These are phyloP conservation scores for Lathyrus aphaca DNA, from an alignment of 306 rosid species.

Conservation along the genomic window DNA sequence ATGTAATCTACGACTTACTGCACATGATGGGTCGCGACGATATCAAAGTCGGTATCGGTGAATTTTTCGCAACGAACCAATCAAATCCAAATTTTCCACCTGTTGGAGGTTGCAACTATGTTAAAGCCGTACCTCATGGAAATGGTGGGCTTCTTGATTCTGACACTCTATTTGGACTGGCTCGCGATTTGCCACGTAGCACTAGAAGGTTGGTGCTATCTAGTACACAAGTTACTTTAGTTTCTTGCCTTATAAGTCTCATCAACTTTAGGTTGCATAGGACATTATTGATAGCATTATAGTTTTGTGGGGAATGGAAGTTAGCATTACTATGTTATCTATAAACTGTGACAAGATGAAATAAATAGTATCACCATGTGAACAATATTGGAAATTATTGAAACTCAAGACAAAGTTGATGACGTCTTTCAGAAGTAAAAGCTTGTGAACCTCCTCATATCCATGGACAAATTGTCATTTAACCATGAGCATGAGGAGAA, in stretches of 20 bases:
- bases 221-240: neutral
- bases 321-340: neutral
- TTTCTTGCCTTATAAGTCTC: conserved; percentile 10
- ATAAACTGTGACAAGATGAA: neutral
- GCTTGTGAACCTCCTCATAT: neutral
- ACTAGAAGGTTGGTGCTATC: conserved; percentile 68
- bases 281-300: conserved; percentile 24
- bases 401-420: too few species aligned
- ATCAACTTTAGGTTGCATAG: neutral
- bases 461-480: neutral
- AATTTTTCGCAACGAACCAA: conserved; percentile 67
- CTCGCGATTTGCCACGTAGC: conserved; percentile 77
- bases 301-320: conserved; percentile 16
- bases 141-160: conserved; percentile 86
- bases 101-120: conserved; percentile 73
- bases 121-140: conserved; percentile 80
- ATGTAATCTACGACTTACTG: conserved; percentile 71
- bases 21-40: conserved; percentile 99
- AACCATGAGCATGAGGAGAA: neutral
- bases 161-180: conserved; percentile 87
- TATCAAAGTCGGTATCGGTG: conserved; percentile 82
- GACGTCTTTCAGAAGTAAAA: neutral
- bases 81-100: conserved; percentile 51
- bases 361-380: neutral
- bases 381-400: neutral